Evolutionary conservation across 202 grass and related monocot genomes (phyloP), one percentile per base, ranked within the genome.

Genomic region (Carex arenaria): DNA sequence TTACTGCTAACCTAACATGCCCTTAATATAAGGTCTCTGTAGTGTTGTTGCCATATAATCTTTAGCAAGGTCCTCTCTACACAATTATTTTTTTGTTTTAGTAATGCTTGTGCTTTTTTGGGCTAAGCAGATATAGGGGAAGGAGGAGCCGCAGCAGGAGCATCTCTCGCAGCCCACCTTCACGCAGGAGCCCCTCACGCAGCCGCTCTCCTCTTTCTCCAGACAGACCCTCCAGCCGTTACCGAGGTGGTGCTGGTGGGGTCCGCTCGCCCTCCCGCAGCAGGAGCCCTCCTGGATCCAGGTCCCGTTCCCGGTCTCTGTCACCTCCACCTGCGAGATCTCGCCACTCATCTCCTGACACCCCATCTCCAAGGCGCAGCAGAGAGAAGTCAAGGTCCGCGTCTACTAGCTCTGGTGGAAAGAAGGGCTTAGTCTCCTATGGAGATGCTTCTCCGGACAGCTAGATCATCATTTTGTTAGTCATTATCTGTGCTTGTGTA

Each of bases 361-460:
- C 93, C 66, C 91, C 84, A 11, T 88, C 91, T 34, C 91, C 85
- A 3, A 93, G 84, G 76, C 86, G 59, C 8, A 96, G 85, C 67
- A 64, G 76, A 61, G 90, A 85, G 4, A 89, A 87, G 68, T 89
- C 91, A 10, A 71, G 30, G 22, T 92, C 94, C 19, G 70, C 83
- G 32, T 95, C 96, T 23, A 83, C 22, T 62, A 92, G 89, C 81
- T 89, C 91, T 82, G 96, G 87, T 32, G 95, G 89, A 53, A 98
- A 93, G 62, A 95, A 89, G 59, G 93, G 96, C 40, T 87, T 98
- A 68, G 93, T 99, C 70, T 99, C 93, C 7, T 99, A 99, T 52
- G 96, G 91, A 79, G 93, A 99, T 86, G 92, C 69, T 19, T 90
- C 92, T 36, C 93, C 95, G 0, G 92, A 95, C 78, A 66, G 36